Percentiles rank a stretch among this genome's conserved stretches.
Conservation (phyloP, 2,329 filamentous ascomycete species). For the Thielaviopsis punctulata region DNA sequence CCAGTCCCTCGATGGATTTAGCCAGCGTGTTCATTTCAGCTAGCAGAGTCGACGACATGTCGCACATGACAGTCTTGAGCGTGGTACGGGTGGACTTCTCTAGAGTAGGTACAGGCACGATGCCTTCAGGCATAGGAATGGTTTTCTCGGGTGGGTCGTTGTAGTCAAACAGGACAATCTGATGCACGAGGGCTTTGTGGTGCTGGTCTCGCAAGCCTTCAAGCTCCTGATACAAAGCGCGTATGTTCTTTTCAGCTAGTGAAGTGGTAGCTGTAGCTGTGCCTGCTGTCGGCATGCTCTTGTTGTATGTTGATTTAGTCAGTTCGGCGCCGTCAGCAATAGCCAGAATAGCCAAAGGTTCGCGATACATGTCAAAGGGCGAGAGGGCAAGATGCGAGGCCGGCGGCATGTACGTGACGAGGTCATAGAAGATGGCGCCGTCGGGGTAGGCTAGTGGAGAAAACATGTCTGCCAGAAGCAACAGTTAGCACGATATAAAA, state of each 20-base stretch:
- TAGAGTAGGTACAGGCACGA: slow-evolving; percentile 52
- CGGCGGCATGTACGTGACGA: slow-evolving; percentile 65
- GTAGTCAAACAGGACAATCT: slow-evolving; percentile 67
- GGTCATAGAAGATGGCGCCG: slow-evolving; percentile 75
- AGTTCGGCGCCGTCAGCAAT: slow-evolving; percentile 68
- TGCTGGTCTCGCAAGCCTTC: slow-evolving; percentile 55
- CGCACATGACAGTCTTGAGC: slow-evolving; percentile 65
- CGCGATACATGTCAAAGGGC: slow-evolving; percentile 80
- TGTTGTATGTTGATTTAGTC: slow-evolving; percentile 33
- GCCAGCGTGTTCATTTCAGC: slow-evolving; percentile 61
- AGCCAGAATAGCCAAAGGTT: slow-evolving; percentile 68
- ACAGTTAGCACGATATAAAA: background rate
- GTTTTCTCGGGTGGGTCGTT: slow-evolving; percentile 28
- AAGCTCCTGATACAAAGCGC: slow-evolving; percentile 47
- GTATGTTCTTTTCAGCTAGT: slow-evolving; percentile 36
- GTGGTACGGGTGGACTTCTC: slow-evolving; percentile 48
- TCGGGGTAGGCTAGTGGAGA: slow-evolving; percentile 76
- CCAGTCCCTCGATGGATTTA: slow-evolving; percentile 54
- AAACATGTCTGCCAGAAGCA: slow-evolving; percentile 56
- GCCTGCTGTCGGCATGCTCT: slow-evolving; percentile 17
- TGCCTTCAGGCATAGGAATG: slow-evolving; percentile 45
- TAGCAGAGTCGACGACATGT: slow-evolving; percentile 55
- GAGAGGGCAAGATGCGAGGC: slow-evolving; percentile 62
- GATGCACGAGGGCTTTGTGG: slow-evolving; percentile 60
- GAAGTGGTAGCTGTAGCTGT: slow-evolving; percentile 1